phyloP scores from a whole-genome alignment of 2,329 filamentous ascomycete genomes.

The Neofusicoccum sp. region DNA sequence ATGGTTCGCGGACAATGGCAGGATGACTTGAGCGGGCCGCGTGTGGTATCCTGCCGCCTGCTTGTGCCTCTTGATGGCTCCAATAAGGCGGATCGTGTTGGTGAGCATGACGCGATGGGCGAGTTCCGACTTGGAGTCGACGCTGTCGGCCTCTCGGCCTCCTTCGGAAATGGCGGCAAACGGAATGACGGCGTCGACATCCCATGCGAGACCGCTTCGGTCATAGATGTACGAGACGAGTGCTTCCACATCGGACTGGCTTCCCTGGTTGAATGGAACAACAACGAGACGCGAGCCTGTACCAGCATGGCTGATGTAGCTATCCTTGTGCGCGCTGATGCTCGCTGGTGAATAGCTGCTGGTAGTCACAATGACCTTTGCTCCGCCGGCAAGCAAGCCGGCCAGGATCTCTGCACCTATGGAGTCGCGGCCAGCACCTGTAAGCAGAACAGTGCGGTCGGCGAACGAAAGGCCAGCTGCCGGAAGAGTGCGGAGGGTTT shows the following conservation, averaged over 20 bases:
- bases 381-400: conserved; percentile 35
- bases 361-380: conserved; percentile 42
- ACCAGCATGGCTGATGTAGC: conserved; percentile 36
- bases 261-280: conserved; percentile 43
- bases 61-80: conserved; percentile 34
- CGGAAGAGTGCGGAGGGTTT: not conserved
- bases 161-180: conserved; percentile 44
- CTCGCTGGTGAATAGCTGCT: conserved; percentile 31
- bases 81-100: conserved; percentile 41
- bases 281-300: conserved; percentile 37
- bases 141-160: conserved; percentile 34
- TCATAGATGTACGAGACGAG: conserved; percentile 42
- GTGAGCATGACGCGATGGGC: conserved; percentile 43
- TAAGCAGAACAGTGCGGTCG: conserved; percentile 35
- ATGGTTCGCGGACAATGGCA: conserved; percentile 47
- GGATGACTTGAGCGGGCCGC: conserved; percentile 40
- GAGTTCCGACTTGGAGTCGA: conserved; percentile 37
- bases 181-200: conserved; percentile 43
- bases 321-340: conserved; percentile 34
- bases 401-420: conserved; percentile 37
- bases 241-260: conserved; percentile 38
- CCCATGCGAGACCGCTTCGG: conserved; percentile 28
- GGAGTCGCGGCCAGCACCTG: conserved; percentile 38
- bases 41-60: conserved; percentile 27
- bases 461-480: conserved; percentile 22